Base-by-base conservation (phyloP, 202 grass and related monocot species). In the Hordeum pubiflorum region DNA sequence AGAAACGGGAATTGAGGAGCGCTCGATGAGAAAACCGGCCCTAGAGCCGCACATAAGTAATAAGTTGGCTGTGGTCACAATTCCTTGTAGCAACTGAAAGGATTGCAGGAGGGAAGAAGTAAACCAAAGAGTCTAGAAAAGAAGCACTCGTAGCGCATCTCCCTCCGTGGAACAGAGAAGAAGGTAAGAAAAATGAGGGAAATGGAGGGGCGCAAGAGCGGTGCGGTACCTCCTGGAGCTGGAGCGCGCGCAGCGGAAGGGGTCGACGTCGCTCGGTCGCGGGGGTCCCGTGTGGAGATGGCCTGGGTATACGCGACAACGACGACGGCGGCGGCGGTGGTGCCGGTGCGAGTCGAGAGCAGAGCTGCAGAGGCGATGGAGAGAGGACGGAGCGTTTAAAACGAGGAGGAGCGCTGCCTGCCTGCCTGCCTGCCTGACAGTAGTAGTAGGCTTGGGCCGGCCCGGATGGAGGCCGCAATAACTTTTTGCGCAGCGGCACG, bases 381-480 rank as follows among this genome's bases (percentile, higher is more conserved):
- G 69, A 50, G 43, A 52, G 69, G 69, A 72, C 4, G 61, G 50
- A 41, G 86, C 69, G 86, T 84, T 80, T 80, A 75, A 88, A 88
- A 80, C 60, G 86, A 88, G 76, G 68, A 76, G 4, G 21, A 13
- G 36, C 62, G 62, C 44, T 46, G 43, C 43, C 43, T 46, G 43
- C 11, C 43, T 46, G 43, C 11, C 43, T 46, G 43, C 18, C 6
- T 10, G 63, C 2, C 74, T 78, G 75, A n/a, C 44, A 63, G 36
- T 64, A 24, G 10, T 64, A 24, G 14, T 68, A 27, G 17, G 33
- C 59, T 24, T 18, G 29, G 37, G 33, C 59, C 32, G 38, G 66
- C 13, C 48, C 48, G 48, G 17, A 52, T 48, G 20, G 55, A 58
- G 22, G 55, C 55, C 55, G 55, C 69, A 72, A 72, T 72, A 52